These are phyloP conservation scores for Stachybotrys elegans DNA, from an alignment of 2,329 filamentous ascomycete genomes.

Conservation along the genomic window DNA sequence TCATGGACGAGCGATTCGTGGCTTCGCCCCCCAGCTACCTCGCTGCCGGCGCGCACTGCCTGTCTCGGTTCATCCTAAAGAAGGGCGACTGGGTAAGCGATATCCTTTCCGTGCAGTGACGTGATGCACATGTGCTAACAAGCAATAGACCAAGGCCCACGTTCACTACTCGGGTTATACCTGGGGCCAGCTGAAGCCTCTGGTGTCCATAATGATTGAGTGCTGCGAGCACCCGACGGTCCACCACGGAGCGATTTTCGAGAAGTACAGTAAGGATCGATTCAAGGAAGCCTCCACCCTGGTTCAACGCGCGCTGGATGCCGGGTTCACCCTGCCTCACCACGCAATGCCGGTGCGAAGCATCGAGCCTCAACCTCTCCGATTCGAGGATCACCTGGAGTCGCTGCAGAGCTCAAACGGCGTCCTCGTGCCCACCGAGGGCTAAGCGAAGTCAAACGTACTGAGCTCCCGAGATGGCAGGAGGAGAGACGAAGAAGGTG, in stretches of 20 bases:
- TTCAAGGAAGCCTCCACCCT: constrained; percentile 82
- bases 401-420: constrained; percentile 18
- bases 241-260: constrained; percentile 82
- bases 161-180: constrained; percentile 94
- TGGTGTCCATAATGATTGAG: constrained; percentile 75
- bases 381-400: constrained; percentile 18
- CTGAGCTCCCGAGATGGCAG: too few species aligned
- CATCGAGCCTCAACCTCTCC: constrained; percentile 12
- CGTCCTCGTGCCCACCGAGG: constrained; percentile 25
- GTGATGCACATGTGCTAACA: constrained; percentile 26
- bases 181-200: constrained; percentile 71
- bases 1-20: constrained; percentile 98
- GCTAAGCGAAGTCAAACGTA: too few species aligned
- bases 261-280: constrained; percentile 84
- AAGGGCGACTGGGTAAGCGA: constrained; percentile 88
- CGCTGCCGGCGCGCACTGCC: constrained; percentile 86
- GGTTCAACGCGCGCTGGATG: constrained; percentile 68
- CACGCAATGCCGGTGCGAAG: constrained; percentile 32
- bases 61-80: constrained; percentile 80
- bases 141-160: constrained; percentile 66
- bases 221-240: constrained; percentile 77
- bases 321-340: constrained; percentile 49
- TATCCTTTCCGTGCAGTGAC: not conserved
- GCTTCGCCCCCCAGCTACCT: constrained; percentile 85
- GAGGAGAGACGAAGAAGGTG: too few species aligned